Conservation (phyloP, 495 filamentous ascomycete species). For the Geopyxis carbonaria region DNA sequence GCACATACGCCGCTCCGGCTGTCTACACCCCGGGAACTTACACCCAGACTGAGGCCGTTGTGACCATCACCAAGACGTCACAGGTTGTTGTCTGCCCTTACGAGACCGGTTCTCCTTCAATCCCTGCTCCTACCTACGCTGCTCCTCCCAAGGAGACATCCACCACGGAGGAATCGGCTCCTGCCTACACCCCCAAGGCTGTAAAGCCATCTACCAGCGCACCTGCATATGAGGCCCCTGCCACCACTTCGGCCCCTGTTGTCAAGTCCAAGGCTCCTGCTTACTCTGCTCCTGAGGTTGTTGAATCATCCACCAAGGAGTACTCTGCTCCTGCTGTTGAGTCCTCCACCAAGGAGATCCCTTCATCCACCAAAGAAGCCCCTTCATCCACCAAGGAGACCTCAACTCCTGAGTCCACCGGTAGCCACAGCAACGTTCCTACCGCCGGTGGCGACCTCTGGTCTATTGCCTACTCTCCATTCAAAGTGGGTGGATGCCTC, state of each 20-base stretch:
- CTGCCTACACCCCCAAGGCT: constrained; percentile 1
- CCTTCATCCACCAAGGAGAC: too few relatives aligned
- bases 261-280: constrained; percentile 11
- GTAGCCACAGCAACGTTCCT: constrained; percentile 28
- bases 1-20: constrained; percentile 51
- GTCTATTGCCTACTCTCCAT: constrained; percentile 89
- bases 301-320: constrained; percentile 1
- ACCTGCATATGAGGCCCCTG: constrained; percentile 12
- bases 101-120: constrained; percentile 29
- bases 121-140: constrained; percentile 11
- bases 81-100: constrained; percentile 59
- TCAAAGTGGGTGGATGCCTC: constrained; percentile 52
- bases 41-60: constrained; percentile 46
- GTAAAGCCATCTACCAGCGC: constrained; percentile 5
- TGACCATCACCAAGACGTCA: constrained; percentile 52
- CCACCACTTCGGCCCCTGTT: constrained; percentile 10
- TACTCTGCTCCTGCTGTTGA: background rate
- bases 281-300: background rate
- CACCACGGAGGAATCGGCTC: too few relatives aligned
- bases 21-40: constrained; percentile 56
- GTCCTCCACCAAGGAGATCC: constrained; percentile 1
- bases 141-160: constrained; percentile 9
- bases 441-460: constrained; percentile 36
- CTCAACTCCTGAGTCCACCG: constrained; percentile 14
- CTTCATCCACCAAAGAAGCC: background rate